phyloP scores from a whole-genome alignment of 2,329 filamentous ascomycete genomes.

The Fusarium pilosicola region DNA sequence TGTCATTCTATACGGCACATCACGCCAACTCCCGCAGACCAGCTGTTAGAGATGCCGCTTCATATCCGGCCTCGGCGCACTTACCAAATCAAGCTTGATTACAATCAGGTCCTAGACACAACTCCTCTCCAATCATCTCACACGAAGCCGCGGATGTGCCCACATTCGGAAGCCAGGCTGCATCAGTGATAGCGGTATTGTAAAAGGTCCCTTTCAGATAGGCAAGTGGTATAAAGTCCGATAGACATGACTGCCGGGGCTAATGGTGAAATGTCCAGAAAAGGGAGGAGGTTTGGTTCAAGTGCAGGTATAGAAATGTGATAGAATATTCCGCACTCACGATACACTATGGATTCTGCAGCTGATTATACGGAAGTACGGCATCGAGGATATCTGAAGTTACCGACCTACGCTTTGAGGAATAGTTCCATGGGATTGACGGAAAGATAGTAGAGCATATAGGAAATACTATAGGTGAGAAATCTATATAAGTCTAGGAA shows the following conservation, averaged over 20 bases:
- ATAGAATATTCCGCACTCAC: background rate
- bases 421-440: background rate
- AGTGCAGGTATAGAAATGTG: background rate
- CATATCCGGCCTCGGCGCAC: background rate
- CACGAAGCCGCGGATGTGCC: background rate
- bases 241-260: background rate
- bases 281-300: background rate
- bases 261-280: constrained; percentile 9
- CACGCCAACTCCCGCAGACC: background rate
- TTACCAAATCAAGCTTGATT: background rate
- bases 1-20: background rate
- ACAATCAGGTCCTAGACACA: background rate
- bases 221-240: constrained; percentile 15
- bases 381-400: background rate
- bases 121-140: background rate
- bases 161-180: background rate
- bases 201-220: constrained; percentile 21
- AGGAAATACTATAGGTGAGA: rapidly evolving
- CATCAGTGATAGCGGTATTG: constrained; percentile 8
- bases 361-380: background rate
- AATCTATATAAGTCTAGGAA: background rate
- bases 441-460: background rate
- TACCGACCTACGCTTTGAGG: background rate
- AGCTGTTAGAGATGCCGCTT: background rate
- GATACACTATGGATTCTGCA: too few species aligned